Evolutionary conservation across 768 basidiomycete genomes (phyloP), one percentile per base, ranked within the genome.

Genomic region (Leccinum disarticulatum): DNA sequence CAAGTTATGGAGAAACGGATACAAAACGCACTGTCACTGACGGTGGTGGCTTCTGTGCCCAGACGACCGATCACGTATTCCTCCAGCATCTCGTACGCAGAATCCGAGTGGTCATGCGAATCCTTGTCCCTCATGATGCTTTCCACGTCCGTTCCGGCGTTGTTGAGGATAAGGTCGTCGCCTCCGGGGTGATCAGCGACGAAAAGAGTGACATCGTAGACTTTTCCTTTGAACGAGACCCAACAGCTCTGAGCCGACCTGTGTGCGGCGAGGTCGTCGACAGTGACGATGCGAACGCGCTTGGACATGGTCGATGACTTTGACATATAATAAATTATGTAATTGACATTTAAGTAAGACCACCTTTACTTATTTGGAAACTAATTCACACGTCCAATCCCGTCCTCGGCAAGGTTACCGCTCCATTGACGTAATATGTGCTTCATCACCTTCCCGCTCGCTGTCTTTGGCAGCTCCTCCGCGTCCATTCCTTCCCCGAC

Each of bases 161-260:
- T 82, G 48, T 85, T 77, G 41, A 95, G 76, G 65, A 99, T 84
- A 62, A 94, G 76, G 71, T 98, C 95, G 73, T 98, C 96, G 3
- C 95, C 95, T 63, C 96, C 96, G 11, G 95, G 94, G 71, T 97
- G 95, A 78, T 96, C 95, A 55, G 81, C 68, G 2, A 95, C 75
- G 76, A 98, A 98, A 4, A 67, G 64, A 3, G 95, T 88, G 55
- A 98, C 86, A 70, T 99, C 87, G 80, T 95, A 98, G 25, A 99
- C 92, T 69, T 87, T 90, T 68, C 88, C 88, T 59, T 79, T 79
- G 71, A 85, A 86, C 2, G 89, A 81, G 53, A 98, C 78, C 92
- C 93, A 98, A 72, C 92, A 94, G 64, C 85, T 91, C 1, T 75
- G 64, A 1, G 79, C 55, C 5, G 81, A 77, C 51, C 76, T 80